Conservation (phyloP, 2,329 filamentous ascomycete species). For the Neocucurbitaria cava region DNA sequence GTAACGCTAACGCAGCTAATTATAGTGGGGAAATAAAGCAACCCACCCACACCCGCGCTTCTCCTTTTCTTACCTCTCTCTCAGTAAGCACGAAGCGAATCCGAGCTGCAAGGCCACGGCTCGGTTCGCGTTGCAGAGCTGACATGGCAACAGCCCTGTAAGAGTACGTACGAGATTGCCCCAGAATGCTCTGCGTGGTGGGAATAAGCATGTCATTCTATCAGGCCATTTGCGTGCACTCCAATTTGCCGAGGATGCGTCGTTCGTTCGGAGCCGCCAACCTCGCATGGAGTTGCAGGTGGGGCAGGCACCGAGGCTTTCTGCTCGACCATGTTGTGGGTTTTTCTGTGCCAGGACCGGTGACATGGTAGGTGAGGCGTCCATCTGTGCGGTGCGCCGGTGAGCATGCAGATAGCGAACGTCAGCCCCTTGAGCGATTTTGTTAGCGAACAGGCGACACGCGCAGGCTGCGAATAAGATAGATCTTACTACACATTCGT, state of each 20-base stretch:
- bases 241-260: background rate
- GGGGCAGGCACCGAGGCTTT: background rate
- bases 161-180: background rate
- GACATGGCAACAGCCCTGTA: no score
- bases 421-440: background rate
- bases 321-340: background rate
- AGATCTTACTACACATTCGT: background rate
- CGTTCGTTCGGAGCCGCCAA: background rate
- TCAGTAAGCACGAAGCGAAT: background rate
- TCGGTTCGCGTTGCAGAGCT: background rate
- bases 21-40: background rate
- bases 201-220: background rate
- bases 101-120: background rate
- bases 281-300: background rate
- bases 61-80: background rate
- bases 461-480: background rate
- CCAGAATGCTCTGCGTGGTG: background rate
- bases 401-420: slow-evolving; percentile 2
- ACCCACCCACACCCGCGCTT: background rate
- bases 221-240: background rate
- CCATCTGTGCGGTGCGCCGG: background rate
- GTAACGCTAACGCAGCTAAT: slow-evolving; percentile 20
- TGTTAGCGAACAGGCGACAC: background rate
- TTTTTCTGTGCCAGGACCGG: background rate
- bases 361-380: slow-evolving; percentile 2